Percentiles rank a stretch among this genome's conserved stretches.
phyloP scores from a whole-genome alignment of 1,139 yeast species.

The Blastobotrys apis region DNA sequence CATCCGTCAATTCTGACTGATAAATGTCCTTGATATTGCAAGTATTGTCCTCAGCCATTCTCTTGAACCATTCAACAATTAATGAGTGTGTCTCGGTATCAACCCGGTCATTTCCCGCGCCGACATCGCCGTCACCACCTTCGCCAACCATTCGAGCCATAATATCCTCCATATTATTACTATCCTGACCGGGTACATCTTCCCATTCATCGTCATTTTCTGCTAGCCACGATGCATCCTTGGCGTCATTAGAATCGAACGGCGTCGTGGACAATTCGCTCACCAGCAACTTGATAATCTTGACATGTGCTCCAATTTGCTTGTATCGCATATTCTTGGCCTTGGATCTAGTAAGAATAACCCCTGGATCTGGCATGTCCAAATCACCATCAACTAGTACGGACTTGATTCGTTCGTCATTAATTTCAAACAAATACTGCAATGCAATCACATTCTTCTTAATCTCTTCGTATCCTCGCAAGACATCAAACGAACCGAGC shows the following conservation, averaged over 20 bases:
- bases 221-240: neutral
- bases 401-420: conserved; percentile 49
- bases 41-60: conserved; percentile 51
- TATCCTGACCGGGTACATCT: conserved; percentile 50
- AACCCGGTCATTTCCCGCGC: conserved; percentile 13
- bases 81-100: conserved; percentile 37
- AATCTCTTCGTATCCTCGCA: conserved; percentile 74
- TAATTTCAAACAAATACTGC: conserved; percentile 55
- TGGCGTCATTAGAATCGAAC: conserved; percentile 31
- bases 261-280: conserved; percentile 55
- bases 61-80: conserved; percentile 59
- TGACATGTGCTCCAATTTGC: conserved; percentile 62
- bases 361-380: conserved; percentile 55
- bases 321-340: conserved; percentile 55
- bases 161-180: conserved; percentile 24
- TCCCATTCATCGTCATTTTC: conserved; percentile 65
- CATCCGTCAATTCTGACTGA: conserved; percentile 44
- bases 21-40: conserved; percentile 55
- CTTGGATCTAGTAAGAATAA: conserved; percentile 81
- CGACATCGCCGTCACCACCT: neutral
- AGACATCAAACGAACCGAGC: conserved; percentile 76
- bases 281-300: conserved; percentile 66
- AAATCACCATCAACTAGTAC: conserved; percentile 74
- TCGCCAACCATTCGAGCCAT: conserved; percentile 5
- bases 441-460: conserved; percentile 68